A percentile compares a stretch with the other conserved stretches of the same genome.
phyloP scores from a whole-genome alignment of 2,329 filamentous ascomycete species.

The Xylariaceae sp. region DNA sequence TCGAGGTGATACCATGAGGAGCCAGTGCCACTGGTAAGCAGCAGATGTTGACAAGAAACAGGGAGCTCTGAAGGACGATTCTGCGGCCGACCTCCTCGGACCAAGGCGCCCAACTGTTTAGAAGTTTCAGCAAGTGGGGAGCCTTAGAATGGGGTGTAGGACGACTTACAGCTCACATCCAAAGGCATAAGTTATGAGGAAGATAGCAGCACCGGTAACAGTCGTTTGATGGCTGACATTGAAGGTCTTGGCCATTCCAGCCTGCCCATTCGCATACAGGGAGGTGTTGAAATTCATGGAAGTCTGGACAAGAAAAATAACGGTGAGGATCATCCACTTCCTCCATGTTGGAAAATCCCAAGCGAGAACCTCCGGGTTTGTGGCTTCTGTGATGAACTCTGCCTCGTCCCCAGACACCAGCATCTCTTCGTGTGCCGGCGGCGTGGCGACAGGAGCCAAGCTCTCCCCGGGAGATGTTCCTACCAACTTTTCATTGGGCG shows the following conservation, averaged over 20 bases:
- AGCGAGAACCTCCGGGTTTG: conserved; percentile 55
- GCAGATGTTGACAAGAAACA: conserved; percentile 62
- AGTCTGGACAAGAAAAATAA: conserved; percentile 60
- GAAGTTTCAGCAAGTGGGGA: conserved; percentile 36
- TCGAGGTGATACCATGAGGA: conserved; percentile 46
- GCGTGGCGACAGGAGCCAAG: conserved; percentile 1
- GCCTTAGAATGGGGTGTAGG: conserved; percentile 1
- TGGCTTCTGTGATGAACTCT: conserved; percentile 52
- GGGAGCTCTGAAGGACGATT: conserved; percentile 56
- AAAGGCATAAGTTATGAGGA: conserved; percentile 60
- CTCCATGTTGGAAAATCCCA: conserved; percentile 52
- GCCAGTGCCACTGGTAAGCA: conserved; percentile 55
- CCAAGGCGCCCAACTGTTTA: conserved; percentile 62
- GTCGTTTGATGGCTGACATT: conserved; percentile 53
- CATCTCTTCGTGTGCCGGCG: conserved; percentile 3
- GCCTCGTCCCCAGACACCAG: background rate
- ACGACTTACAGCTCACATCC: conserved; percentile 61
- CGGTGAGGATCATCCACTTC: conserved; percentile 59
- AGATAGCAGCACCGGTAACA: conserved; percentile 55
- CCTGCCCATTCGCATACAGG: conserved; percentile 58
- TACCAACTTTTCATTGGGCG: background rate
- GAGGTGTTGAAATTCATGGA: conserved; percentile 65
- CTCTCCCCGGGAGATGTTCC: background rate
- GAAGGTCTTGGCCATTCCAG: conserved; percentile 53
- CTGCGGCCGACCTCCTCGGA: conserved; percentile 61